phyloP scores from a whole-genome alignment of 768 basidiomycete genomes.

The Termitomyces sp. region DNA sequence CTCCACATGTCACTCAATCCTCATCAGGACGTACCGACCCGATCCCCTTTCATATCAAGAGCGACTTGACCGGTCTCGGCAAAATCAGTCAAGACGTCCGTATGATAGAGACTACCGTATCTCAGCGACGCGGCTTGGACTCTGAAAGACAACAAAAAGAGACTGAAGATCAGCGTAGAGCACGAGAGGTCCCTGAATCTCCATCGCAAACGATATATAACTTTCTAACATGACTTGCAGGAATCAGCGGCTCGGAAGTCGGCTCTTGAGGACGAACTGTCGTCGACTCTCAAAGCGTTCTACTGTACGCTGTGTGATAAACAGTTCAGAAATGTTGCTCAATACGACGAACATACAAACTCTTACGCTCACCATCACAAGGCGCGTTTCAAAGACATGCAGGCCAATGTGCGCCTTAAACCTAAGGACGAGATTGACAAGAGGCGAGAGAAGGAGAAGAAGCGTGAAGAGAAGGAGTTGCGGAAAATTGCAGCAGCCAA shows the following conservation, averaged over 20 bases:
- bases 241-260: slow-evolving; percentile 57
- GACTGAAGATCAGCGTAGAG: slow-evolving; percentile 68
- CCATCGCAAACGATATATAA: background rate
- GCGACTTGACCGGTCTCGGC: slow-evolving; percentile 74
- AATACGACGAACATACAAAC: slow-evolving; percentile 88
- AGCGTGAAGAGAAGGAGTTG: slow-evolving; percentile 80
- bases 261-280: slow-evolving; percentile 65
- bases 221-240: slow-evolving; percentile 27
- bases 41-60: slow-evolving; percentile 75
- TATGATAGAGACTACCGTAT: slow-evolving; percentile 83
- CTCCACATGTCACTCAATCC: background rate
- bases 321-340: slow-evolving; percentile 81
- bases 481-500: slow-evolving; percentile 79
- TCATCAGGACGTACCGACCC: slow-evolving; percentile 72
- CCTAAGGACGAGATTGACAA: slow-evolving; percentile 64
- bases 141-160: slow-evolving; percentile 80
- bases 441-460: slow-evolving; percentile 81
- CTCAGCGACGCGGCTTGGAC: slow-evolving; percentile 73
- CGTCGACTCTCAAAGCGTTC: slow-evolving; percentile 62
- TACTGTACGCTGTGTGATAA: slow-evolving; percentile 84
- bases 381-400: slow-evolving; percentile 78
- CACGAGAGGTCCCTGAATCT: slow-evolving; percentile 51
- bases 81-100: slow-evolving; percentile 74
- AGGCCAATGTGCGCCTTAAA: slow-evolving; percentile 63
- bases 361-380: slow-evolving; percentile 88